These are phyloP conservation scores for Angomonas deanei DNA, from an alignment of 208 protist genomes.

Conservation along the genomic window DNA sequence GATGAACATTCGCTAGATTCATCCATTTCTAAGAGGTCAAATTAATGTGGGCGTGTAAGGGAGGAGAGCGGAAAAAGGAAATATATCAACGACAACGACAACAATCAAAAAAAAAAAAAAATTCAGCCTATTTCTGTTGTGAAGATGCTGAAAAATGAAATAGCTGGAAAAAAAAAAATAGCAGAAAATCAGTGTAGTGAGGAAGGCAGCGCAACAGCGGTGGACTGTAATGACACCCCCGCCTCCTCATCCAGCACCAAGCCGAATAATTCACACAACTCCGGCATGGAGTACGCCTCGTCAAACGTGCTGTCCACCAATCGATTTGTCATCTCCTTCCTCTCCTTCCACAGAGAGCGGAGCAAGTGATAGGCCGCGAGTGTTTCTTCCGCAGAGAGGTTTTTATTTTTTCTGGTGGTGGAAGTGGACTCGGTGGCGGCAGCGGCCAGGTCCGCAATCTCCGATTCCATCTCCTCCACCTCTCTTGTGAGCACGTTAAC, in stretches of 20 bases:
- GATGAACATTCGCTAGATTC: neutral
- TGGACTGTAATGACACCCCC: constrained; percentile 40
- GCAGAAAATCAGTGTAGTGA: constrained; percentile 6
- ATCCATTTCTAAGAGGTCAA: neutral
- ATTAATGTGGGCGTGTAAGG: no score
- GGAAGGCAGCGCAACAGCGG: constrained; percentile 39
- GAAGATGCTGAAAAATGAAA: constrained; percentile 1
- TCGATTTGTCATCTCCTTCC: constrained; percentile 55
- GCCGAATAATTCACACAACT: constrained; percentile 48
- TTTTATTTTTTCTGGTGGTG: neutral
- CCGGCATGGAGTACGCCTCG: constrained; percentile 32
- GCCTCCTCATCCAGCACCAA: constrained; percentile 56
- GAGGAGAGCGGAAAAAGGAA: neutral
- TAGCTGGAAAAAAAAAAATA: constrained; percentile 6
- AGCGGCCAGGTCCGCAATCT: neutral
- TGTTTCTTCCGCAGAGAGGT: constrained; percentile 9
- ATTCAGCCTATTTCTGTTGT: neutral
- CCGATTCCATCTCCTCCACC: neutral
- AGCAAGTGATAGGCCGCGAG: constrained; percentile 41
- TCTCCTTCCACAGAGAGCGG: constrained; percentile 55
- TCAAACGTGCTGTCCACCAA: constrained; percentile 60
- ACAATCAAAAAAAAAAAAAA: neutral
- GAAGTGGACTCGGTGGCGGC: neutral
- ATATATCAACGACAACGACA: neutral
- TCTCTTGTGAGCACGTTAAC: neutral